phyloP scores from a whole-genome alignment of 2,329 filamentous ascomycete genomes.

The Sclerotiophoma versabilis region DNA sequence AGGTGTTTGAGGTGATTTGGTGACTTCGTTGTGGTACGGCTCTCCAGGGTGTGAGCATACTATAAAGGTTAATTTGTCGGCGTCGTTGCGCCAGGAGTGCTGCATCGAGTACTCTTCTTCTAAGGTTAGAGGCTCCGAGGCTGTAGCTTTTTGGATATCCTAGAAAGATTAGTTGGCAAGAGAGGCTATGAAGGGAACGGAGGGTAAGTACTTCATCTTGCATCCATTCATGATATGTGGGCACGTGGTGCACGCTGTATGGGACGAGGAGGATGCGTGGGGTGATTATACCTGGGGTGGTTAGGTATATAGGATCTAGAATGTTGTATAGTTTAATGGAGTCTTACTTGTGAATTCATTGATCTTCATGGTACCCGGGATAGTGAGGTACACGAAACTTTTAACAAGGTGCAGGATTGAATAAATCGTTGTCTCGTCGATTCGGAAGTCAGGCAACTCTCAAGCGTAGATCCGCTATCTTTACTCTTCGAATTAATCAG shows the following conservation, averaged over 20 bases:
- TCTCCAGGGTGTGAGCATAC: constrained; percentile 59
- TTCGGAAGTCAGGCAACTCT: no score
- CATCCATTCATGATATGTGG: constrained; percentile 91
- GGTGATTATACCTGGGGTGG: constrained; percentile 68
- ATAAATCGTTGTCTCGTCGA: no score
- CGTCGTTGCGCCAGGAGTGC: constrained; percentile 78
- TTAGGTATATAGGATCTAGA: neutral
- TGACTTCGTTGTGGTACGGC: neutral
- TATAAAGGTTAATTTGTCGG: constrained; percentile 93
- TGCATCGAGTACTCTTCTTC: constrained; percentile 91
- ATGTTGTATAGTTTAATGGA: neutral
- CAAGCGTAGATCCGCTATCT: no score
- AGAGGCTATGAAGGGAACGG: no score
- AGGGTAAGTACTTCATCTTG: constrained; percentile 64
- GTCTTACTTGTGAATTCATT: constrained; percentile 51
- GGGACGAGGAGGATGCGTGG: constrained; percentile 77
- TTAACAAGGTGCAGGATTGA: no score
- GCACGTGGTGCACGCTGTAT: constrained; percentile 82
- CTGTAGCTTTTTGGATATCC: constrained; percentile 81
- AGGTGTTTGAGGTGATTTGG: neutral
- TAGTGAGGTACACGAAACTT: no score
- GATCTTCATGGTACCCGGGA: constrained; percentile 52
- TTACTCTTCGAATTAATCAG: neutral
- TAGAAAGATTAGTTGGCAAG: neutral
- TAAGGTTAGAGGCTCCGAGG: constrained; percentile 82